These are phyloP conservation scores for Spergularia marina DNA, from an alignment of 148 eudicot genomes.

Conservation along the genomic window DNA sequence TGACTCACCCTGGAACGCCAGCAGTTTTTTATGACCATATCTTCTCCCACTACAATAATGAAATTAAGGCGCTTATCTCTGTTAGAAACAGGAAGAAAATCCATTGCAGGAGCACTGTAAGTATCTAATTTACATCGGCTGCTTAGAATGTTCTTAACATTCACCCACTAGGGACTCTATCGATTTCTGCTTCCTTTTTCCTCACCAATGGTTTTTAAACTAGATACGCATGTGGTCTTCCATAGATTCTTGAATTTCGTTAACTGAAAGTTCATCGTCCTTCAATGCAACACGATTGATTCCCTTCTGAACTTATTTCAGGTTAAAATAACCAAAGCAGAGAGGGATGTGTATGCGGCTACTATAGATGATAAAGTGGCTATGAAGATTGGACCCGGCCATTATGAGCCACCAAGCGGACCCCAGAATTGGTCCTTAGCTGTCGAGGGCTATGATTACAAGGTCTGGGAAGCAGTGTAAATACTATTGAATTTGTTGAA, in stretches of 20 bases:
- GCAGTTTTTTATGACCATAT: conserved; percentile 91
- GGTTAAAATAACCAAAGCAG: conserved; percentile 76
- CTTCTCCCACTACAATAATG: conserved; percentile 49
- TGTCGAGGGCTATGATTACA: conserved; percentile 71
- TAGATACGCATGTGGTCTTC: too few relatives aligned
- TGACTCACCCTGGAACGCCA: conserved; percentile 99
- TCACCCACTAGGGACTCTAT: too few relatives aligned
- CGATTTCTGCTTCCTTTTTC: too few relatives aligned
- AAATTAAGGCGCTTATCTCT: conserved; percentile 62
- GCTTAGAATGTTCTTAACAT: too few relatives aligned
- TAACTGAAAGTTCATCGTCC: not conserved
- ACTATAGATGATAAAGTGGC: conserved; percentile 75
- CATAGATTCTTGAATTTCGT: too few relatives aligned
- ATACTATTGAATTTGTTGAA: conserved; percentile 2
- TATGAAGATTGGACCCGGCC: conserved; percentile 93
- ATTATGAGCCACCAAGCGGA: conserved; percentile 66
- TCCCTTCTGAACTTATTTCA: conserved; percentile 20
- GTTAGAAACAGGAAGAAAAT: conserved; percentile 79
- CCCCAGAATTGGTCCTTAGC: conserved; percentile 64
- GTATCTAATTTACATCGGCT: conserved; percentile 21
- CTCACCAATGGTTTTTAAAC: too few relatives aligned
- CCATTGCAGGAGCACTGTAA: conserved; percentile 81
- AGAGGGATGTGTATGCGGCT: conserved; percentile 91
- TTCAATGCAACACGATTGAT: not conserved
- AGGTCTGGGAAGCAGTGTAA: conserved; percentile 79